Conservation (phyloP, 768 basidiomycete species). For the Trametes cinnabarina region DNA sequence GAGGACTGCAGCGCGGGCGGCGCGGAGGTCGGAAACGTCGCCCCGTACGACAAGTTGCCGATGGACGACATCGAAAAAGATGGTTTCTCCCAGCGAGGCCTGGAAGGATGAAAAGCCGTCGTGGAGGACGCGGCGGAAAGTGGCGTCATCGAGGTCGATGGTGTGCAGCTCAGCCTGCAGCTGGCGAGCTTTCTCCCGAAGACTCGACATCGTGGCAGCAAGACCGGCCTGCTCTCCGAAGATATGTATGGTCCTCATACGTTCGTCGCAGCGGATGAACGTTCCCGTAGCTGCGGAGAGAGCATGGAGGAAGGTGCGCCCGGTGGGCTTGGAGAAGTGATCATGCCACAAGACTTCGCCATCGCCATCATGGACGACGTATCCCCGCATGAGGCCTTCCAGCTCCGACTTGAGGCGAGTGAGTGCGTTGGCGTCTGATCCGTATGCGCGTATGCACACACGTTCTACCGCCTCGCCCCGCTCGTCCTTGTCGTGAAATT, state of each 20-base stretch:
- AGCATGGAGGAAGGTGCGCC: conserved; percentile 36
- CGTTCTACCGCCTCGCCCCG: conserved; percentile 26
- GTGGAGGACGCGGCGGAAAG: conserved; percentile 39
- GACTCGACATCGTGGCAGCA: conserved; percentile 29
- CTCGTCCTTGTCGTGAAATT: conserved; percentile 28
- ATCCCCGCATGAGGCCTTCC: conserved; percentile 39
- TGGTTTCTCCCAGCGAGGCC: conserved; percentile 37
- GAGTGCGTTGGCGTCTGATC: conserved; percentile 36
- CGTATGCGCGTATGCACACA: conserved; percentile 40
- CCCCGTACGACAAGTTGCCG: conserved; percentile 45
- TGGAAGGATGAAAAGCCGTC: conserved; percentile 40
- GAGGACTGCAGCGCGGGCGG: neutral
- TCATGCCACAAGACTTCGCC: conserved; percentile 44
- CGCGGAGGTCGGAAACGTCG: conserved; percentile 17
- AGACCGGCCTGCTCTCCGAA: conserved; percentile 38
- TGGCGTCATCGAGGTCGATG: conserved; percentile 34
- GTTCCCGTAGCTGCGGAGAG: conserved; percentile 34
- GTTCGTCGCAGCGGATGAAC: conserved; percentile 42
- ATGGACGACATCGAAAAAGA: conserved; percentile 42
- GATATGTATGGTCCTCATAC: conserved; percentile 37
- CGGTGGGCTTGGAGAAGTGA: conserved; percentile 45
- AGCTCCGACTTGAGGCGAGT: conserved; percentile 37
- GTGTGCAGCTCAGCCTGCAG: conserved; percentile 37
- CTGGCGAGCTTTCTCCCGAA: conserved; percentile 40
- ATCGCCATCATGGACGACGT: conserved; percentile 32